Conservation (phyloP, 2,329 filamentous ascomycete species). For the Mycosphaerella sp. region DNA sequence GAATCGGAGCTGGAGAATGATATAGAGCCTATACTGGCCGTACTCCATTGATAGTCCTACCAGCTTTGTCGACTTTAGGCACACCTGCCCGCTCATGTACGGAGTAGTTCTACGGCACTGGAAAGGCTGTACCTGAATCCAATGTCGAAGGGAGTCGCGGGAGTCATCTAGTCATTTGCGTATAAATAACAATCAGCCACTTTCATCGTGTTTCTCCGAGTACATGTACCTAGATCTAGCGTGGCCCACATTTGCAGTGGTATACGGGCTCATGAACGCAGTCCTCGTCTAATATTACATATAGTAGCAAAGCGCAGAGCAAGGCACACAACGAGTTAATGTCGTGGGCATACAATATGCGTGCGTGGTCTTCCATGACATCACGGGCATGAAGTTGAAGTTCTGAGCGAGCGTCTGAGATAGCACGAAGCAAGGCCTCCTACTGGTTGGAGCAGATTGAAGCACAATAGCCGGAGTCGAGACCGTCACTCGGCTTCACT, state of each 20-base stretch:
- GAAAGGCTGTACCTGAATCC: too few species aligned
- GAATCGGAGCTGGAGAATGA: too few species aligned
- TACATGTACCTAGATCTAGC: too few species aligned
- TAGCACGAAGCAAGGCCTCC: background rate
- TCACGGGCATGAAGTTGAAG: background rate
- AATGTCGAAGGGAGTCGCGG: too few species aligned
- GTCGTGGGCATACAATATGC: background rate
- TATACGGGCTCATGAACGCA: too few species aligned
- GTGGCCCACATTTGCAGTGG: too few species aligned
- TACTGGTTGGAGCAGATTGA: background rate
- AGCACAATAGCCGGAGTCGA: background rate
- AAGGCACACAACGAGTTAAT: background rate
- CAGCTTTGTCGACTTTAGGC: background rate
- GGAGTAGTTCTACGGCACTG: background rate
- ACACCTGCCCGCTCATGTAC: background rate
- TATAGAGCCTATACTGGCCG: too few species aligned
- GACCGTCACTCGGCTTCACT: background rate
- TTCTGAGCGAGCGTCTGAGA: background rate
- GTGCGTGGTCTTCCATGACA: background rate
- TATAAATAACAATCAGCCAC: too few species aligned
- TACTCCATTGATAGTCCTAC: background rate
- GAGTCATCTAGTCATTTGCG: background rate
- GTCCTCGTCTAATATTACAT: too few species aligned
- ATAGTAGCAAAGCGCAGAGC: too few species aligned
- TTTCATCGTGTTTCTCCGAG: too few species aligned